Percentiles rank a stretch among this genome's conserved stretches.
phyloP scores from a whole-genome alignment of 1,284 basidiomycete species.

The Cryptococcus maquisensis region DNA sequence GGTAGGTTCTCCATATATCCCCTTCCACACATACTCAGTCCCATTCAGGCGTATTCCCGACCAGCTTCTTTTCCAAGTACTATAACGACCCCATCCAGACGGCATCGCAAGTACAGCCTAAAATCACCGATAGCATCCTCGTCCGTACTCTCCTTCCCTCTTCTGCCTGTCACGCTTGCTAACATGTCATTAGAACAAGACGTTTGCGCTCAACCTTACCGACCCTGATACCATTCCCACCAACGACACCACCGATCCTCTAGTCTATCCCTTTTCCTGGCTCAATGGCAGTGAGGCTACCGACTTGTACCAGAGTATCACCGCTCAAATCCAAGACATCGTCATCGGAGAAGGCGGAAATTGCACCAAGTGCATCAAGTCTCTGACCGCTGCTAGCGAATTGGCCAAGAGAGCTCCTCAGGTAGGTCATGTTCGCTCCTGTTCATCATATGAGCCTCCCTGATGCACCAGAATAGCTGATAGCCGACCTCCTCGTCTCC shows the following conservation, averaged over 20 bases:
- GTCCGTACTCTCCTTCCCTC: conserved; percentile 3
- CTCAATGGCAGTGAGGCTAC: conserved; percentile 37
- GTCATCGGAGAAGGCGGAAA: conserved; percentile 40
- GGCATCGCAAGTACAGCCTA: conserved; percentile 62
- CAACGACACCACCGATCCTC: conserved; percentile 61
- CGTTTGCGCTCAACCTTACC: conserved; percentile 55
- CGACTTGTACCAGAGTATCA: conserved; percentile 54
- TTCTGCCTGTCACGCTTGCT: background rate
- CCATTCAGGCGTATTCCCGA: conserved; percentile 34
- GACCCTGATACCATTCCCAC: conserved; percentile 57
- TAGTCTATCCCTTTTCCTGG: conserved; percentile 59
- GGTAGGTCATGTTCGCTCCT: conserved; percentile 58
- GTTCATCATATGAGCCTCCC: conserved; percentile 46
- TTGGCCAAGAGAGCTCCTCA: conserved; percentile 59
- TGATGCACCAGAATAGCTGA: conserved; percentile 2
- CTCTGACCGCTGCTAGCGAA: conserved; percentile 43
- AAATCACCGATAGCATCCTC: conserved; percentile 61
- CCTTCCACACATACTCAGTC: background rate
- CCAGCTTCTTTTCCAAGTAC: conserved; percentile 50
- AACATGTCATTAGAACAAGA: conserved; percentile 46
- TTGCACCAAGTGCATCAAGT: conserved; percentile 62
- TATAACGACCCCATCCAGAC: conserved; percentile 68
- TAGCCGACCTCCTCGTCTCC: conserved; percentile 57
- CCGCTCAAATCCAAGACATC: conserved; percentile 58
- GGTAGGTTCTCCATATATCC: conserved; percentile 5